A percentile compares a stretch with the other conserved stretches of the same genome.
phyloP scores from a whole-genome alignment of 164 flowering plant genomes.

The Kingdonia uniflora region DNA sequence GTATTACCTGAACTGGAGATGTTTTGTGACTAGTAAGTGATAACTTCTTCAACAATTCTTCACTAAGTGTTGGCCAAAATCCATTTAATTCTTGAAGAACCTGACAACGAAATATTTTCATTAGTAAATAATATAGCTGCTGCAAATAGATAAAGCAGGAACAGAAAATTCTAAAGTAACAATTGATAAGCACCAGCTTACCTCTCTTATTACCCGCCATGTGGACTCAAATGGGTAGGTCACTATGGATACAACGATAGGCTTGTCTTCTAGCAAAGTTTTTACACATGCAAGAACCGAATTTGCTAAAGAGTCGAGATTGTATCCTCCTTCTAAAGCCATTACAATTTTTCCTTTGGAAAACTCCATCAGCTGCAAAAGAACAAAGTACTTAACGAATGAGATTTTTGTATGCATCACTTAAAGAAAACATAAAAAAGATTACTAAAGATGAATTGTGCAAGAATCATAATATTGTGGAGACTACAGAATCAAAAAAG shows the following conservation, averaged over 20 bases:
- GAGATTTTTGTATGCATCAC: background rate
- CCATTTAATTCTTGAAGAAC: conserved; percentile 56
- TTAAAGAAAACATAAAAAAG: too few relatives aligned
- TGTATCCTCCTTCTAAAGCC: conserved; percentile 95
- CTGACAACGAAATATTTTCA: conserved; percentile 25
- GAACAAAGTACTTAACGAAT: background rate
- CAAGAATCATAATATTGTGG: too few relatives aligned
- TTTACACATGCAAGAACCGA: conserved; percentile 78
- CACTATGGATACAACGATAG: conserved; percentile 40
- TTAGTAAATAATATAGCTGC: background rate
- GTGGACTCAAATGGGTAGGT: conserved; percentile 87
- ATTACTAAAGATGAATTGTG: too few relatives aligned
- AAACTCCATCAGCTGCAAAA: conserved; percentile 71
- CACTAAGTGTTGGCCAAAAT: conserved; percentile 65
- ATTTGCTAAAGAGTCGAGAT: conserved; percentile 72
- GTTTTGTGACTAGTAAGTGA: conserved; percentile 19
- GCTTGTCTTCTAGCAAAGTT: conserved; percentile 52
- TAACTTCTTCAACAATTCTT: conserved; percentile 44
- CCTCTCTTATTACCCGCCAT: conserved; percentile 80
- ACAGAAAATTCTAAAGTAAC: background rate
- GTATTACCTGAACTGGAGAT: conserved; percentile 34
- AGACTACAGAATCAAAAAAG: too few relatives aligned
- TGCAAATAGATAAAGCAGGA: conserved; percentile 1
- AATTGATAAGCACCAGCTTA: conserved; percentile 16
- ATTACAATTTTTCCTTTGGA: conserved; percentile 75